Percentiles rank a stretch among this genome's conserved stretches.
Conservation (phyloP, 108 stramenopile genomes). For the Pinguiococcus pyrenoidosus region DNA sequence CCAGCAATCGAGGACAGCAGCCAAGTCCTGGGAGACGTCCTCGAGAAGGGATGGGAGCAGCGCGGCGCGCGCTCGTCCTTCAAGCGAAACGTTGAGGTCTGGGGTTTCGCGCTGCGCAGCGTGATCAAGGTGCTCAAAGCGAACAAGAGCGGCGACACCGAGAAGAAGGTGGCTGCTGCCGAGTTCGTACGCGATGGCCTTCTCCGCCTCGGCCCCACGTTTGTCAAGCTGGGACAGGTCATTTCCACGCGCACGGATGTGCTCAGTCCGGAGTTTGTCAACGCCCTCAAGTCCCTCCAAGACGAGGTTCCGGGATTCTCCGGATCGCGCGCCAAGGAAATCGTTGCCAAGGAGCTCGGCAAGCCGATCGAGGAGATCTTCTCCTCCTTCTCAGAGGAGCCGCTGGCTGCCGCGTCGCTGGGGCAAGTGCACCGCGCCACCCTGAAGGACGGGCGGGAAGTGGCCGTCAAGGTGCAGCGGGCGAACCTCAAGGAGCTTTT, state of each 20-base stretch:
- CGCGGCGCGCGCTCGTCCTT: constrained; percentile 49
- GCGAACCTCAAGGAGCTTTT: constrained; percentile 80
- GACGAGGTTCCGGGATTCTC: constrained; percentile 86
- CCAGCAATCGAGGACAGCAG: too few relatives aligned
- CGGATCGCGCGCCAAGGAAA: constrained; percentile 63
- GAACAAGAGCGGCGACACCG: constrained; percentile 10
- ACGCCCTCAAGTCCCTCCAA: constrained; percentile 69
- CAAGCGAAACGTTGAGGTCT: constrained; percentile 62
- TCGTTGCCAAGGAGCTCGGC: constrained; percentile 62
- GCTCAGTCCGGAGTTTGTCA: constrained; percentile 65
- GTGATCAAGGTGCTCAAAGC: constrained; percentile 60
- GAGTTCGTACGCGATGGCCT: constrained; percentile 65
- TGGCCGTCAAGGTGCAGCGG: constrained; percentile 87
- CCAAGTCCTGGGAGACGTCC: constrained; percentile 57
- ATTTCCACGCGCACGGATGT: constrained; percentile 85
- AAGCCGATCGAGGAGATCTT: constrained; percentile 56
- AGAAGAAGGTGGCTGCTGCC: constrained; percentile 14
- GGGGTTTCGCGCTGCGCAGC: constrained; percentile 64
- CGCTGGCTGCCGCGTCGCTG: constrained; percentile 74
- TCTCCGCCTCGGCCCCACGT: constrained; percentile 73
- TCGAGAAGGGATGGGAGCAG: constrained; percentile 61
- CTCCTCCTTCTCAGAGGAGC: constrained; percentile 56
- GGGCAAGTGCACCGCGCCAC: constrained; percentile 93
- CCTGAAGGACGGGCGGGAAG: constrained; percentile 47
- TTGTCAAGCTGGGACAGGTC: constrained; percentile 88